These are phyloP conservation scores for Isabelozyma rhagii DNA, from an alignment of 805 yeast species.

Conservation along the genomic window DNA sequence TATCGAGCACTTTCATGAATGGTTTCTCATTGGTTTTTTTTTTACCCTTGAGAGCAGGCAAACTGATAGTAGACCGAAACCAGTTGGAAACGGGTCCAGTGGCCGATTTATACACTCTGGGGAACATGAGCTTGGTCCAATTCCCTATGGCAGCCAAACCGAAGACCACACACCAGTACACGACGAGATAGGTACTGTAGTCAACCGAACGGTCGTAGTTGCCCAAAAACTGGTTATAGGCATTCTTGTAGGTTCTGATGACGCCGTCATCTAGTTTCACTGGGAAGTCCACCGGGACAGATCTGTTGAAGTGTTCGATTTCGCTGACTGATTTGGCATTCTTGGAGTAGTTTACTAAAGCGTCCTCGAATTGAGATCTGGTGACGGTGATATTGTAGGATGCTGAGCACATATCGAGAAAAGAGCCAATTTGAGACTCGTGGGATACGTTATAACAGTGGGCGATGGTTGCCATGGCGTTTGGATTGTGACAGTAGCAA, in stretches of 20 bases:
- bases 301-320: constrained; percentile 2
- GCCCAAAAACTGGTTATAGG: constrained; percentile 38
- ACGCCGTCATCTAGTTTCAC: constrained; percentile 20
- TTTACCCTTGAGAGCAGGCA: constrained; percentile 37
- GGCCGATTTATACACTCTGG: constrained; percentile 13
- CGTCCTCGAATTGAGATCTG: constrained; percentile 15
- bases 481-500: constrained; percentile 26
- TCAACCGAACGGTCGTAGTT: constrained; percentile 43
- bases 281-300: constrained; percentile 14
- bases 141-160: constrained; percentile 22
- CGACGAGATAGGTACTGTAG: constrained; percentile 32
- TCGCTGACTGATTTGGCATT: constrained; percentile 11
- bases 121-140: constrained; percentile 31
- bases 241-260: constrained; percentile 14
- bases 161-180: constrained; percentile 31
- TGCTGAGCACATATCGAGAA: constrained; percentile 21
- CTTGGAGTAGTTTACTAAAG: constrained; percentile 13
- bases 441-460: constrained; percentile 29
- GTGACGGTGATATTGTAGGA: constrained; percentile 18
- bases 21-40: constrained; percentile 24
- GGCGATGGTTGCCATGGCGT: constrained; percentile 36
- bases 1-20: constrained; percentile 18
- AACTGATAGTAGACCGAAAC: constrained; percentile 29
- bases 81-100: constrained; percentile 28
- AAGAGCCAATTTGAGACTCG: constrained; percentile 18